Conservation (phyloP, 2,329 filamentous ascomycete species). For the Aspergillus candidus region DNA sequence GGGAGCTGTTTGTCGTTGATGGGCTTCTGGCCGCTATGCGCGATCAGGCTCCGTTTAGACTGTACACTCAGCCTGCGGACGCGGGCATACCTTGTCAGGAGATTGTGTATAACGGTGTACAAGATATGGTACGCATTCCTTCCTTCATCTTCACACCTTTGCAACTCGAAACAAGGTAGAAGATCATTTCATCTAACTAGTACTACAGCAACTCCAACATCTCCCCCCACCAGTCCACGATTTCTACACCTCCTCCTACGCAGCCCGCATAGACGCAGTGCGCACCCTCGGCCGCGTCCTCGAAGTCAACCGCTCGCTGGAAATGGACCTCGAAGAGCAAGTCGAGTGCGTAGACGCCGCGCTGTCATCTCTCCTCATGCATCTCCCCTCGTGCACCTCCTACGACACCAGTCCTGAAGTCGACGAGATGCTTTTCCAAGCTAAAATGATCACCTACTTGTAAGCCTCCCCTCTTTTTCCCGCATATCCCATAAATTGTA, state of each 20-base stretch:
- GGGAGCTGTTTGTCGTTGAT: constrained; percentile 69
- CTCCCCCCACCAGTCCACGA: constrained; percentile 59
- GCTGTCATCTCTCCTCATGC: constrained; percentile 57
- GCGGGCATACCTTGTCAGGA: constrained; percentile 73
- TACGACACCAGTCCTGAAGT: constrained; percentile 59
- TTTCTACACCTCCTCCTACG: constrained; percentile 68
- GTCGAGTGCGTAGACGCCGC: constrained; percentile 51
- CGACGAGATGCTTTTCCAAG: constrained; percentile 51
- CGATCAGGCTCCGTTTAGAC: constrained; percentile 11
- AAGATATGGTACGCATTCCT: neutral
- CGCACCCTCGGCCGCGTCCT: constrained; percentile 69
- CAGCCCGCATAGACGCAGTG: constrained; percentile 70
- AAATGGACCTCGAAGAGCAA: constrained; percentile 18
- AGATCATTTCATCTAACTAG: neutral
- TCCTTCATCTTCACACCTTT: no score
- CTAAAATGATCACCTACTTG: constrained; percentile 27
- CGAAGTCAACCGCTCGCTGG: constrained; percentile 18
- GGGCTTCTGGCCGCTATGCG: constrained; percentile 68
- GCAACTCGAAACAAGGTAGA: no score
- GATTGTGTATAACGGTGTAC: constrained; percentile 39
- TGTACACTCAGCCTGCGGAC: constrained; percentile 47
- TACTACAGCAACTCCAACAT: constrained; percentile 40
- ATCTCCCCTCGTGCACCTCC: constrained; percentile 60
- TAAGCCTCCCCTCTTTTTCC: constrained; percentile 4
- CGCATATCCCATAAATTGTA: neutral